These are phyloP conservation scores for Fusarium sp. DNA, from an alignment of 2,329 filamentous ascomycete genomes.

Conservation along the genomic window DNA sequence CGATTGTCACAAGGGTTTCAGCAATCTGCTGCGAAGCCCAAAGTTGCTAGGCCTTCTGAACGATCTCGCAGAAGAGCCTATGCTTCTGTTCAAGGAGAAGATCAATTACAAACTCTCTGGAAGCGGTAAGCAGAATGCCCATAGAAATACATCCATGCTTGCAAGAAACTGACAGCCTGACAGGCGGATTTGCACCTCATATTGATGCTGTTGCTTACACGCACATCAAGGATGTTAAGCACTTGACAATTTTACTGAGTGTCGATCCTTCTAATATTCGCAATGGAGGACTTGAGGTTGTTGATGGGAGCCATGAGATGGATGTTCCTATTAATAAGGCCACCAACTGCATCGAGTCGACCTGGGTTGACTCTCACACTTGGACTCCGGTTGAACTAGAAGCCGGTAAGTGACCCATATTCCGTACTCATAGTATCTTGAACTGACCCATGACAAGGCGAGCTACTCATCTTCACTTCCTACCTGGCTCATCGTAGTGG, in stretches of 20 bases:
- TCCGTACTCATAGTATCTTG: accelerated
- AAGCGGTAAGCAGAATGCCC: not conserved
- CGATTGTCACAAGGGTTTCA: not conserved
- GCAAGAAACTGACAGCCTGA: accelerated
- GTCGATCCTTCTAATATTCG: not conserved
- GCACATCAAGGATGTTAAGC: not conserved
- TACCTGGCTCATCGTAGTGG: not conserved
- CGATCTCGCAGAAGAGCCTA: not conserved
- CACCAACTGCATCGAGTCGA: not conserved
- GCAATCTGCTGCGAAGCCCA: not conserved
- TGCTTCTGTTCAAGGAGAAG: conserved; percentile 4
- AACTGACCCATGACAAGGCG: not conserved
- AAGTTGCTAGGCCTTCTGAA: not conserved
- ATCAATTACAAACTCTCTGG: not conserved
- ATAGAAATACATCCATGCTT: too few relatives aligned
- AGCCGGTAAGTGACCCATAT: not conserved
- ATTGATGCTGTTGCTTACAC: not conserved
- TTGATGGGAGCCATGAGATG: not conserved
- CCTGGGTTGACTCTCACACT: not conserved
- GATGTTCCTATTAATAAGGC: not conserved
- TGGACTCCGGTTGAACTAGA: not conserved
- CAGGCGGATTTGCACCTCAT: not conserved
- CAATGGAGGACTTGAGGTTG: not conserved
- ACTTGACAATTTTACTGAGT: not conserved
- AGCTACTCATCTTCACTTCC: not conserved